Evolutionary conservation across 768 basidiomycete genomes (phyloP), one percentile per base, ranked within the genome.

Genomic region (Psilocybe subaeruginosa): DNA sequence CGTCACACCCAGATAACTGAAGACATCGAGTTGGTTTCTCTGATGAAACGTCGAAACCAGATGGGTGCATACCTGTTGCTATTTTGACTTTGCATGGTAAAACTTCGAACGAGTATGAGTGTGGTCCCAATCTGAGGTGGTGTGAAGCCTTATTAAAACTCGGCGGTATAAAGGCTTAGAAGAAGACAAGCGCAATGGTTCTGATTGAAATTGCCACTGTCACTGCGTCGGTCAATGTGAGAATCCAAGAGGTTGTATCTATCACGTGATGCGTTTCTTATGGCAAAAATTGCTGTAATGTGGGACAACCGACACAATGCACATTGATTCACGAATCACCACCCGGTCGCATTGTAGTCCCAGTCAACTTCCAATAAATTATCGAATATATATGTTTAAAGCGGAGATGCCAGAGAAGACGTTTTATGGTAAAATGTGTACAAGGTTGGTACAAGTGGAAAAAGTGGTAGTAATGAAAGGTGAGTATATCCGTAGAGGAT

Each of bases 1-100:
- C 12, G 92, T 95, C 29, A 95, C 92, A 61, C 92, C 92, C 53
- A 90, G 80, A 75, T 83, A 90, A 68, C 91, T 93, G 72, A 27
- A 41, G 41, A 64, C 30, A 37, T 41, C 31, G 39, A 23, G 33
- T 31, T 9, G 43, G 48, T 27, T 56, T 37, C 54, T 61, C 58
- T 48, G 60, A 41, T 61, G 51, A 33, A 35, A 39, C 17, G 37
- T 53, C 45, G 45, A 50, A 35, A 51, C 19, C 30, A 30, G 9
- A 39, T n/a, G 23, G 16, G 33, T n/a, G 51, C 56, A 50, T 66
- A 70, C 70, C 70, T 56, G 48, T 64, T 69, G 51, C 66, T 64
- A 54, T 58, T 62, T 58, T 68, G 65, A 30, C 64, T 61, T 43
- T 64, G 50, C 68, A 71, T 71, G n/a, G 12, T 65, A 8, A 46